Evolutionary conservation across 768 basidiomycete genomes (phyloP).

Genomic region (Pisolithus marmoratus): DNA sequence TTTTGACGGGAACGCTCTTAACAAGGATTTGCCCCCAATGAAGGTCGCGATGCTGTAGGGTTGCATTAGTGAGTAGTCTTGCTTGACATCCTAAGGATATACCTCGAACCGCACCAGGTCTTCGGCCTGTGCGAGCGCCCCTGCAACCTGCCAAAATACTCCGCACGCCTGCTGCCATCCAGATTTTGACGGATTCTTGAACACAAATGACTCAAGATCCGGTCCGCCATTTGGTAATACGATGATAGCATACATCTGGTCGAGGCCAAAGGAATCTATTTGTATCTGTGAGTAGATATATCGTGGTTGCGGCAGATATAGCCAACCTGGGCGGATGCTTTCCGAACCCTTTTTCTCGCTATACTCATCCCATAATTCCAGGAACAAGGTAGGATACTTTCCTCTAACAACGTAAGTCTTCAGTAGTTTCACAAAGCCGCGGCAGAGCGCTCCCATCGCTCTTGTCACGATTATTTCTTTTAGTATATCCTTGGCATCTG

Average conservation of each 20-base stretch:
- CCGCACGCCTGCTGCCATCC: conserved; percentile 87
- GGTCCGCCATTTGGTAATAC: conserved; percentile 86
- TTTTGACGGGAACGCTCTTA: conserved; percentile 41
- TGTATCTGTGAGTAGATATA: conserved; percentile 6
- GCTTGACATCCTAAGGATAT: conserved; percentile 13
- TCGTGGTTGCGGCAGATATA: neutral
- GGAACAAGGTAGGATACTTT: conserved; percentile 70
- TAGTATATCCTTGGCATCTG: conserved; percentile 68
- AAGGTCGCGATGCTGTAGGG: conserved; percentile 87
- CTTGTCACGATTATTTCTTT: conserved; percentile 77
- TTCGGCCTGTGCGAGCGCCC: conserved; percentile 76
- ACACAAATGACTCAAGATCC: conserved; percentile 83
- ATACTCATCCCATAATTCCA: conserved; percentile 87
- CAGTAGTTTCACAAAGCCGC: conserved; percentile 74
- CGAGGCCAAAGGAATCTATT: conserved; percentile 66
- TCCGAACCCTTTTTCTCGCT: conserved; percentile 70
- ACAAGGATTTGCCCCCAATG: conserved; percentile 97
- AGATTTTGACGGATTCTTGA: conserved; percentile 46
- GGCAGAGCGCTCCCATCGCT: conserved; percentile 70
- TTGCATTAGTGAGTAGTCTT: conserved; percentile 1
- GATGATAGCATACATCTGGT: conserved; percentile 85
- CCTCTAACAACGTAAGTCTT: conserved; percentile 87
- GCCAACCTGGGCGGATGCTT: conserved; percentile 76
- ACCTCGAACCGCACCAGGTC: conserved; percentile 84
- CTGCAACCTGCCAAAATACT: conserved; percentile 87